Percentiles rank a stretch among this genome's conserved stretches.
These are phyloP conservation scores for Haplosporangium gracile DNA, from an alignment of 192 early-diverging fungal genomes.

Conservation along the genomic window DNA sequence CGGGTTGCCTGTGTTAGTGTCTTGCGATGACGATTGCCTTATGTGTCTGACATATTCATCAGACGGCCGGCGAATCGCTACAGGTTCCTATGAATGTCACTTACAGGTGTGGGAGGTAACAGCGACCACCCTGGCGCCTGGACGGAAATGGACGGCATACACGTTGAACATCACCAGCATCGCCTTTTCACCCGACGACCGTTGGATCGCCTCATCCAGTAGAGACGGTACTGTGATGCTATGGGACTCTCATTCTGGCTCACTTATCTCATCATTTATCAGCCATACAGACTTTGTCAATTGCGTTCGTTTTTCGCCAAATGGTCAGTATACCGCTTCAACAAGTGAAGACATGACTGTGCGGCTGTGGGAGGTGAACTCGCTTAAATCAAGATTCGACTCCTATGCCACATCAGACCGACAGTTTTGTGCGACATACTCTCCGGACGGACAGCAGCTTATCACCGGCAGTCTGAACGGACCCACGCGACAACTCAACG, in stretches of 20 bases:
- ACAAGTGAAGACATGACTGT: background rate
- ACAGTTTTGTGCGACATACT: background rate
- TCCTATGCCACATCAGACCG: no score
- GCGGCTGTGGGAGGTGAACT: background rate
- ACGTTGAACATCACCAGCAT: background rate
- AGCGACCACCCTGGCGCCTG: background rate
- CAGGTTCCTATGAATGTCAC: background rate
- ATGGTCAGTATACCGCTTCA: background rate
- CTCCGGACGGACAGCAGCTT: constrained; percentile 4
- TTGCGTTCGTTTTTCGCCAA: background rate
- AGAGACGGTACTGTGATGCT: background rate
- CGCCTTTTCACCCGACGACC: no score
- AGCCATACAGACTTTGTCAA: no score
- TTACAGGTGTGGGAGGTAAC: background rate
- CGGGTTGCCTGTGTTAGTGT: no score
- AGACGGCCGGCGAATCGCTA: background rate
- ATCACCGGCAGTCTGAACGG: background rate
- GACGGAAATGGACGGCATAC: background rate
- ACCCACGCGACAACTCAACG: background rate
- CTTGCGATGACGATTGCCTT: no score
- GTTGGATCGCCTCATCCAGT: background rate
- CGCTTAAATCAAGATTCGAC: background rate
- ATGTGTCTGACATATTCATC: background rate
- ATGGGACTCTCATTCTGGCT: background rate
- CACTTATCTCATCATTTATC: background rate